Evolutionary conservation across 768 basidiomycete genomes (phyloP).

Genomic region (Mycena belliarum): DNA sequence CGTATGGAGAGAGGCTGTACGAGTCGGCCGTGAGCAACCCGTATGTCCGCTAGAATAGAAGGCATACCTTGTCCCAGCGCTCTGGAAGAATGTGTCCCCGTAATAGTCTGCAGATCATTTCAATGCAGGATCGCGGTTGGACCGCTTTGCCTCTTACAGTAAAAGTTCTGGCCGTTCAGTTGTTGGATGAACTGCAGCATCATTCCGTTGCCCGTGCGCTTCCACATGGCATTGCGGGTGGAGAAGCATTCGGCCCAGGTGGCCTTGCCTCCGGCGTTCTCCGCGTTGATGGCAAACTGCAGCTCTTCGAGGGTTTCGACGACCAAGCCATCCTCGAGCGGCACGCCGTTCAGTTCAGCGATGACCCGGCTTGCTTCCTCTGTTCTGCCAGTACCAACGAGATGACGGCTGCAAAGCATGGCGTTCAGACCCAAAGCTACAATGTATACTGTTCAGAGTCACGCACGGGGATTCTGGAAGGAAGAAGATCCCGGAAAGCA

Average conservation of each 20-base stretch:
- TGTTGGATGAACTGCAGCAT: constrained; percentile 84
- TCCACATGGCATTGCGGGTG: constrained; percentile 64
- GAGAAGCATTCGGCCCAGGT: constrained; percentile 82
- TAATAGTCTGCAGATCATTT: constrained; percentile 59
- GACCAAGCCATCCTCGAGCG: constrained; percentile 58
- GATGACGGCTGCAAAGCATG: constrained; percentile 51
- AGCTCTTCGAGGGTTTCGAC: constrained; percentile 64
- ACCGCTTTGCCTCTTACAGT: constrained; percentile 50
- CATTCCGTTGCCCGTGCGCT: constrained; percentile 78
- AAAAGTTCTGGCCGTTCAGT: constrained; percentile 80
- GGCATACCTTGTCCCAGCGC: constrained; percentile 61
- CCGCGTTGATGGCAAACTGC: constrained; percentile 61
- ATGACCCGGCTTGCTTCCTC: constrained; percentile 64
- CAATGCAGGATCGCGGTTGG: constrained; percentile 9
- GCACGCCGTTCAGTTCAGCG: constrained; percentile 65
- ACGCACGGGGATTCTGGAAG: constrained; percentile 73
- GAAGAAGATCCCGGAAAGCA: constrained; percentile 72
- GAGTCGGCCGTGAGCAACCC: background rate
- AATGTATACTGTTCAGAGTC: constrained; percentile 29
- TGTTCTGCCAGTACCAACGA: constrained; percentile 56
- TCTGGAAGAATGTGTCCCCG: constrained; percentile 80
- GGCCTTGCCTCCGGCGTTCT: constrained; percentile 81
- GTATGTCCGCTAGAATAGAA: background rate
- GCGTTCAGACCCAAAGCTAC: background rate
- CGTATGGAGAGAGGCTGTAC: constrained; percentile 66